Percentiles rank a stretch among this genome's conserved stretches.
These are phyloP conservation scores for Deinandra increscens DNA, from an alignment of 129 eudicot genomes.

Conservation along the genomic window DNA sequence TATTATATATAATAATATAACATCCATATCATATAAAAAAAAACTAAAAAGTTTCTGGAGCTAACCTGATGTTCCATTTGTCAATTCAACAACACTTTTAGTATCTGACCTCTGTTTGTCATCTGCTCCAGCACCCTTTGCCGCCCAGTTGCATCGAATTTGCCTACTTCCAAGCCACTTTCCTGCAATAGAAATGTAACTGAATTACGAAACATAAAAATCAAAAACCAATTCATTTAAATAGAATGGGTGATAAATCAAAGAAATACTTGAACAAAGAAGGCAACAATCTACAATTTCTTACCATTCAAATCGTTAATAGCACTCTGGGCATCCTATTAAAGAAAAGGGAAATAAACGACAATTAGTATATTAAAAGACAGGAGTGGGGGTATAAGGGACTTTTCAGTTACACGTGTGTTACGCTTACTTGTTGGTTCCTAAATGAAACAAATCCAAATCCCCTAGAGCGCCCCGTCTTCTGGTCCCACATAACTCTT, in stretches of 20 bases:
- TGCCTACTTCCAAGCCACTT: constrained; percentile 73
- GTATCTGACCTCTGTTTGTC: constrained; percentile 64
- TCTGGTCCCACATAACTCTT: constrained; percentile 99
- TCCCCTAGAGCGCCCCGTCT: constrained; percentile 97
- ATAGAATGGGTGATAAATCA: background rate
- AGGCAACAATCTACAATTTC: constrained; percentile 1
- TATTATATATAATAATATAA: background rate
- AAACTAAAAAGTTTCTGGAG: background rate
- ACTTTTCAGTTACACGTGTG: background rate
- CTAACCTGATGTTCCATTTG: constrained; percentile 79
- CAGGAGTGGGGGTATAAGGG: background rate
- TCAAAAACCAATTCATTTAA: background rate
- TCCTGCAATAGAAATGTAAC: constrained; percentile 41
- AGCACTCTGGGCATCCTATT: constrained; percentile 41
- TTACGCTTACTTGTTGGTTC: constrained; percentile 73
- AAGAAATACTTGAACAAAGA: background rate
- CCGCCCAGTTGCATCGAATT: constrained; percentile 96
- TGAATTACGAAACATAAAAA: background rate
- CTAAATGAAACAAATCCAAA: constrained; percentile 98
- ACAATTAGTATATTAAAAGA: constrained; percentile 5
- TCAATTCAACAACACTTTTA: constrained; percentile 64
- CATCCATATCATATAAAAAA: background rate
- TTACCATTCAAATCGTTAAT: constrained; percentile 39
- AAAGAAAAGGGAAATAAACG: constrained; percentile 7
- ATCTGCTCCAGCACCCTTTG: constrained; percentile 79